Percentiles rank a stretch among this genome's conserved stretches.
Conservation (phyloP, 169 alveolate genomes). For the Fabrea salina region DNA sequence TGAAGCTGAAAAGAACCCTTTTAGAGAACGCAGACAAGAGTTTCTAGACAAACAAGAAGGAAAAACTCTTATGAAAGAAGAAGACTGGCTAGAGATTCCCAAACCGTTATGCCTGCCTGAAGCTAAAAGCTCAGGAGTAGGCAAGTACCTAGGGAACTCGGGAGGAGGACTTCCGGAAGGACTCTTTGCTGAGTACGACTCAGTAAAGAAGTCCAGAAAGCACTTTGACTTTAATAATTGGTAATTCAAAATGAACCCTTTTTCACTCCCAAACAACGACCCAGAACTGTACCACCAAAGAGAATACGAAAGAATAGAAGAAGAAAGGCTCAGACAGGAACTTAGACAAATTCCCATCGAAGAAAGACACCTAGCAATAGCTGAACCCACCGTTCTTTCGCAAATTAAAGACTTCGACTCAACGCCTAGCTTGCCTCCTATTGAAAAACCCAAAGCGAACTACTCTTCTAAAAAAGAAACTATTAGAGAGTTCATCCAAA, state of each 20-base stretch:
- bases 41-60: slow-evolving; percentile 40
- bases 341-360: neutral
- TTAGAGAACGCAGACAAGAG: slow-evolving; percentile 48
- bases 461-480: slow-evolving; percentile 16
- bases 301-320: slow-evolving; percentile 16
- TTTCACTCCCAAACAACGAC: slow-evolving; percentile 6
- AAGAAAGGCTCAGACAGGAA: neutral
- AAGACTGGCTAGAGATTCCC: slow-evolving; percentile 30
- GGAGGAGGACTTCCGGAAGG: neutral
- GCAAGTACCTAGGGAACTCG: slow-evolving; percentile 7
- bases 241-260: slow-evolving; percentile 23
- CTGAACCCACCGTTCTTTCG: neutral
- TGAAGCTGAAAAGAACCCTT: slow-evolving; percentile 55
- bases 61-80: slow-evolving; percentile 25
- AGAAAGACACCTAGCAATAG: neutral
- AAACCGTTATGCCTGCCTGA: neutral
- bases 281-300: slow-evolving; percentile 26
- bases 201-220: neutral
- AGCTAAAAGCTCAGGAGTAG: neutral
- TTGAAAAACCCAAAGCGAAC: neutral
- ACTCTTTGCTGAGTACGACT: slow-evolving; percentile 16
- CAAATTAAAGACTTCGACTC: neutral
- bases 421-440: neutral
- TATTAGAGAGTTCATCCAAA: slow-evolving; percentile 13
- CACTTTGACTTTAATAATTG: slow-evolving; percentile 32